These are phyloP conservation scores for Prunus dulcis DNA, from an alignment of 306 rosid species.

Conservation along the genomic window DNA sequence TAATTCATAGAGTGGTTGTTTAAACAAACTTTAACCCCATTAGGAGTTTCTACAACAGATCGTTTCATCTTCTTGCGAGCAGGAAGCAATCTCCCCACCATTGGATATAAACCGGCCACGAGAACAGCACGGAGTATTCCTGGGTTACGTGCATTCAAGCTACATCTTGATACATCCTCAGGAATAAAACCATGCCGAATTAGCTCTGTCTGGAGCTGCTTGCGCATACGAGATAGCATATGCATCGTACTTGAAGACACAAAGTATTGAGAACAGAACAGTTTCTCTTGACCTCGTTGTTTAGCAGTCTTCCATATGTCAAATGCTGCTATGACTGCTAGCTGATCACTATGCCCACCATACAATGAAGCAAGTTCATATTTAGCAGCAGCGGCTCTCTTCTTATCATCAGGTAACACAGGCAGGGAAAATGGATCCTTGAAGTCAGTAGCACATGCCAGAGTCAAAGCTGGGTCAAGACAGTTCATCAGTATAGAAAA, in stretches of 20 bases:
- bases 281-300: slow-evolving; percentile 45
- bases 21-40: slow-evolving; percentile 64
- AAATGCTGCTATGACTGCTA: slow-evolving; percentile 78
- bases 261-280: slow-evolving; percentile 64
- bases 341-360: slow-evolving; percentile 85
- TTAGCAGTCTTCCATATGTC: slow-evolving; percentile 78
- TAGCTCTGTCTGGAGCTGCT: slow-evolving; percentile 71
- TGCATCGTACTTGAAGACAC: slow-evolving; percentile 58
- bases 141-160: slow-evolving; percentile 57
- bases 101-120: slow-evolving; percentile 87
- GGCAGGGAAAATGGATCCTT: slow-evolving; percentile 87
- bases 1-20: slow-evolving; percentile 47
- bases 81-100: slow-evolving; percentile 63
- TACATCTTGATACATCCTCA: slow-evolving; percentile 49
- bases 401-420: slow-evolving; percentile 55
- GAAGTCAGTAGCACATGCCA: slow-evolving; percentile 85
- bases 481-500: slow-evolving; percentile 87
- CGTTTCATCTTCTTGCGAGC: slow-evolving; percentile 29
- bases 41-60: slow-evolving; percentile 45
- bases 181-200: slow-evolving; percentile 59
- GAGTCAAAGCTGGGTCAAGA: slow-evolving; percentile 90
- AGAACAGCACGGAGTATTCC: slow-evolving; percentile 79
- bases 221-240: slow-evolving; percentile 75
- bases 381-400: slow-evolving; percentile 59
- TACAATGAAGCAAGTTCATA: slow-evolving; percentile 66